These are phyloP conservation scores for Anisodus acutangulus DNA, from an alignment of 257 asterid genomes.

Conservation along the genomic window DNA sequence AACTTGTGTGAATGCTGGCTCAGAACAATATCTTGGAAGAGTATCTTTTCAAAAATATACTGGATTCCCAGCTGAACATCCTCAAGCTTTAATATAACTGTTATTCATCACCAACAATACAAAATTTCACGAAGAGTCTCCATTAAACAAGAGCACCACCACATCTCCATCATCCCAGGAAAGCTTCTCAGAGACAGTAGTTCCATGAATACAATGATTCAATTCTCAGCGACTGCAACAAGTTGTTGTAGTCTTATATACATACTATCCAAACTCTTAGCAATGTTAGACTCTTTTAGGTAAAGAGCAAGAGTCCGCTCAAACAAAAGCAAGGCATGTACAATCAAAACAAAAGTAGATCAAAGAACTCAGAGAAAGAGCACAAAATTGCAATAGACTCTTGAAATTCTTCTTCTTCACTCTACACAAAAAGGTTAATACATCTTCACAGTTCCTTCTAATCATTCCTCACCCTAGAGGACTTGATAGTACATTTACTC, in stretches of 20 bases:
- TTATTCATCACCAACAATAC: neutral
- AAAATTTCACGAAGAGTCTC: neutral
- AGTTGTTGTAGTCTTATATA: neutral
- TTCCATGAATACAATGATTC: neutral
- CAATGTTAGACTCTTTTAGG: neutral
- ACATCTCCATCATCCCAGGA: slow-evolving; percentile 20
- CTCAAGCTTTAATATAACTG: neutral
- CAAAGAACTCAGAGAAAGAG: neutral
- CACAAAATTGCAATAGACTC: neutral
- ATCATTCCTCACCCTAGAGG: slow-evolving; percentile 1
- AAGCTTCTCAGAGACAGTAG: slow-evolving; percentile 9
- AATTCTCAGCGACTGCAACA: slow-evolving; percentile 2
- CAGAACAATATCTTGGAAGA: neutral
- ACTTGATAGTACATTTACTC: slow-evolving; percentile 12
- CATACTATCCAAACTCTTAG: neutral
- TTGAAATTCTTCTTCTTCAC: neutral
- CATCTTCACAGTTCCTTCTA: neutral
- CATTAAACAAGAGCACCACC: slow-evolving; percentile 14
- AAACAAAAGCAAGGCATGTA: neutral
- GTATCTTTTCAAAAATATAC: neutral
- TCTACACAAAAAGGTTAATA: neutral
- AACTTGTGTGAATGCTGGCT: neutral
- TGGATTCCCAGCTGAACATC: neutral
- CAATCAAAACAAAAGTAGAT: neutral
- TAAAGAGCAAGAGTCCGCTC: neutral